phyloP scores from a whole-genome alignment of 164 flowering plant genomes.

The Sextonia rubra region DNA sequence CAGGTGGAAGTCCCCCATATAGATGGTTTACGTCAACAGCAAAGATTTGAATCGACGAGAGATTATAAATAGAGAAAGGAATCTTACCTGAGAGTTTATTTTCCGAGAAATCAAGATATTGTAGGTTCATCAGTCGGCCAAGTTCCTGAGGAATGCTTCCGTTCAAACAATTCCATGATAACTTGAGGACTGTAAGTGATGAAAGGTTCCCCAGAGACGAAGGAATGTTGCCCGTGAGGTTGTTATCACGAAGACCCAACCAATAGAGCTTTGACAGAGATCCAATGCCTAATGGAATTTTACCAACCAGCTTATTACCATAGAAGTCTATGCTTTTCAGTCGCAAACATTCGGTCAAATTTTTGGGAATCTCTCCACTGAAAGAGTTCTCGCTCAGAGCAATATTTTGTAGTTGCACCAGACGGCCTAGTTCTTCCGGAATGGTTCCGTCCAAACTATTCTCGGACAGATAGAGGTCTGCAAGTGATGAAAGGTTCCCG shows the following conservation, averaged over 20 bases:
- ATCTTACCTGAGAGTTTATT: not conserved
- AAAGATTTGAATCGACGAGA: too few species aligned
- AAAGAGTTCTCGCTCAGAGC: not conserved
- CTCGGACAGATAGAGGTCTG: not conserved
- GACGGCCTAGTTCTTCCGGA: conserved; percentile 2
- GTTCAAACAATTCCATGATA: not conserved
- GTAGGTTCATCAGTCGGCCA: not conserved
- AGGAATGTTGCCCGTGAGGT: conserved; percentile 17
- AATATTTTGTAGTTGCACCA: not conserved
- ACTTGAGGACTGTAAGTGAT: not conserved
- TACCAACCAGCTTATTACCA: too few species aligned
- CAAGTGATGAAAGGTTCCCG: not conserved
- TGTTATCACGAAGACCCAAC: conserved; percentile 4
- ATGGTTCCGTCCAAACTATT: conserved; percentile 3
- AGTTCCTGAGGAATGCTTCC: not conserved
- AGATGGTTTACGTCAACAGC: too few species aligned
- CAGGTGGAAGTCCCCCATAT: conserved; percentile 16
- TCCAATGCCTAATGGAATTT: too few species aligned
- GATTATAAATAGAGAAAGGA: not conserved
- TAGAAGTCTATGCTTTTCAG: too few species aligned
- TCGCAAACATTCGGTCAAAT: not conserved
- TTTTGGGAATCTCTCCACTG: conserved; percentile 2
- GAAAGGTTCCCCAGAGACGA: conserved; percentile 16
- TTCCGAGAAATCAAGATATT: not conserved
- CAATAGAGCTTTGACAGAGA: too few species aligned